phyloP scores from a whole-genome alignment of 2,329 filamentous ascomycete genomes.

The Exophiala alcalophila region DNA sequence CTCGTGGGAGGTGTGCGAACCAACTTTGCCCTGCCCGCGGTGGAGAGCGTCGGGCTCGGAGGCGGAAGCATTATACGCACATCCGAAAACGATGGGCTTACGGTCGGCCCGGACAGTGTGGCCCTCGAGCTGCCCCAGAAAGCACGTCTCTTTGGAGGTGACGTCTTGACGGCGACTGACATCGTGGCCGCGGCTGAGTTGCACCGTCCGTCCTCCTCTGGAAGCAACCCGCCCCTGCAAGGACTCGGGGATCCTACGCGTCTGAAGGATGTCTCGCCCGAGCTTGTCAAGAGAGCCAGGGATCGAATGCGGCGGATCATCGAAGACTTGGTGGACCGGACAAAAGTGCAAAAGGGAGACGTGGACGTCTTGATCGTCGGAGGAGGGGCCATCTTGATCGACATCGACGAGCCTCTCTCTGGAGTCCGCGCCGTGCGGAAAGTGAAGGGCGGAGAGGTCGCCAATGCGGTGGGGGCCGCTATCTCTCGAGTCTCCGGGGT shows the following conservation, averaged over 20 bases:
- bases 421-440: conserved; percentile 58
- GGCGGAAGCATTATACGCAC: conserved; percentile 51
- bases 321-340: conserved; percentile 57
- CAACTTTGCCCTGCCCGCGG: conserved; percentile 59
- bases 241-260: conserved; percentile 5
- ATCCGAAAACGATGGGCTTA: conserved; percentile 38
- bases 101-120: conserved; percentile 61
- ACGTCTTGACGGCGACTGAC: conserved; percentile 55
- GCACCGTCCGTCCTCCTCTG: background rate
- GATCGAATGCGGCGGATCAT: conserved; percentile 50
- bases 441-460: conserved; percentile 57
- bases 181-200: conserved; percentile 38
- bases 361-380: conserved; percentile 61
- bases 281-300: conserved; percentile 38
- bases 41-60: conserved; percentile 56
- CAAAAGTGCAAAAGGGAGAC: conserved; percentile 61
- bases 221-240: background rate
- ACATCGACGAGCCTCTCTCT: conserved; percentile 45
- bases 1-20: conserved; percentile 62
- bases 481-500: conserved; percentile 53
- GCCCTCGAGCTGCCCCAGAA: conserved; percentile 56
- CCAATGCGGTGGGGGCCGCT: conserved; percentile 64
- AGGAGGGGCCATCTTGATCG: conserved; percentile 60
- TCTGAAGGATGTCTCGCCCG: conserved; percentile 18
- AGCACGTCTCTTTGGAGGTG: conserved; percentile 57